phyloP scores from a whole-genome alignment of 176 grass and related monocot species.

The Zea mays region Zm-B73-REFERENCE-NAM-5.0 NC_050100.1:112553501-112554000 shows the following conservation, averaged over 20 bases:
- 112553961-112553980: too few relatives aligned
- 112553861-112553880: not conserved
- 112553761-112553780: not conserved
- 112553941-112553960: too few relatives aligned
- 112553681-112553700: slow-evolving; percentile 24
- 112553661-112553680: slow-evolving; percentile 37
- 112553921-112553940: too few relatives aligned
- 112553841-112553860: not conserved
- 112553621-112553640: slow-evolving; percentile 35
- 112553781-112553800: not conserved
- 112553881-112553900: too few relatives aligned
- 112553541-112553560: slow-evolving; percentile 51
- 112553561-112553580: slow-evolving; percentile 47
- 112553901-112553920: too few relatives aligned
- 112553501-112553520: slow-evolving; percentile 38
- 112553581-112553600: slow-evolving; percentile 49
- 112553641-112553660: slow-evolving; percentile 51
- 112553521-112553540: slow-evolving; percentile 56
- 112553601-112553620: slow-evolving; percentile 34
- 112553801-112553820: not conserved
- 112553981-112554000: too few relatives aligned
- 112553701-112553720: slow-evolving; percentile 7
- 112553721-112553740: not conserved
- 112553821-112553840: not conserved
- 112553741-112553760: not conserved